These are phyloP conservation scores for Candida lessepsii DNA, from an alignment of 805 yeast genomes.

Conservation along the genomic window DNA sequence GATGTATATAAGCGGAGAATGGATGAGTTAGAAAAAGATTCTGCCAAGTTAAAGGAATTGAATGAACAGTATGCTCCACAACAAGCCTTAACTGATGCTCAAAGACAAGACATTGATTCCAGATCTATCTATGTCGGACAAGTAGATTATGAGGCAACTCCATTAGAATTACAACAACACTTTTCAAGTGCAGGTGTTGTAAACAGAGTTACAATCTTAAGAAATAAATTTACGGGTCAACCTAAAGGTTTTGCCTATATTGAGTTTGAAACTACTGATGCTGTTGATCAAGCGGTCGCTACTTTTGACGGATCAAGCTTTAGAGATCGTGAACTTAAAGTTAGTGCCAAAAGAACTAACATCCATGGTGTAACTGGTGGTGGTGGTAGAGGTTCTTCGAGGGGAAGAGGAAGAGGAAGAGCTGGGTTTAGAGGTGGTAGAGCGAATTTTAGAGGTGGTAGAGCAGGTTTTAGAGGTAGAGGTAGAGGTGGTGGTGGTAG, in stretches of 20 bases:
- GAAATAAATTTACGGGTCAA: constrained; percentile 71
- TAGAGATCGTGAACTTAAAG: constrained; percentile 70
- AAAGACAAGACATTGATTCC: constrained; percentile 67
- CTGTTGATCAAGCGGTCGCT: constrained; percentile 61
- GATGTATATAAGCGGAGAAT: constrained; percentile 24
- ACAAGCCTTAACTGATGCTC: constrained; percentile 3
- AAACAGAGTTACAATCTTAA: constrained; percentile 74
- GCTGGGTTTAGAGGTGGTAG: constrained; percentile 9
- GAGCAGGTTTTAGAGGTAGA: constrained; percentile 10
- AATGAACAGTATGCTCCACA: not conserved
- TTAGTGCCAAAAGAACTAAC: constrained; percentile 76
- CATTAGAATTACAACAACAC: constrained; percentile 74
- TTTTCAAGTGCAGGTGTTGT: constrained; percentile 71
- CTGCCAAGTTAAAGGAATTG: constrained; percentile 42
- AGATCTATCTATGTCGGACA: constrained; percentile 81
- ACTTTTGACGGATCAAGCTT: constrained; percentile 63
- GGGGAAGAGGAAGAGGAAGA: constrained; percentile 36
- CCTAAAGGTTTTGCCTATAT: constrained; percentile 88
- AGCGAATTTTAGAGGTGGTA: constrained; percentile 13
- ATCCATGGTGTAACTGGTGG: constrained; percentile 59
- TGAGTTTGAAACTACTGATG: constrained; percentile 70
- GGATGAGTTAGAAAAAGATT: constrained; percentile 61
- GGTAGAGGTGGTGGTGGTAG: constrained; percentile 23
- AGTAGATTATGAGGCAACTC: constrained; percentile 76
- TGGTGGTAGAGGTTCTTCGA: constrained; percentile 25